Evolutionary conservation across 1,284 basidiomycete species (phyloP), one percentile per base, ranked within the genome.

Genomic region (Retiboletus fuscus): DNA sequence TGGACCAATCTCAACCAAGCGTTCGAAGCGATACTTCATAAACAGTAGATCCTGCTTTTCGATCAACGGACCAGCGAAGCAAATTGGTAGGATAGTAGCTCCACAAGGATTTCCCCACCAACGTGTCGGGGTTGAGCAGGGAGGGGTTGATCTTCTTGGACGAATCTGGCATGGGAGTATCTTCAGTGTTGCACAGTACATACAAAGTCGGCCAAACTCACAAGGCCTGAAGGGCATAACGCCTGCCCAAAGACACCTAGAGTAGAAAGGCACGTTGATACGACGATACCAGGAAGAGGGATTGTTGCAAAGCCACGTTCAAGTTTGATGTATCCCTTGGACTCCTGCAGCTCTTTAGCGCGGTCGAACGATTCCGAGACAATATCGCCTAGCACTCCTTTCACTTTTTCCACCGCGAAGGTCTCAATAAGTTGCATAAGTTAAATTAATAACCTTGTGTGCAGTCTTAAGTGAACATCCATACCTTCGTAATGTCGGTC

Each of bases 181-280:
- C 74, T 77, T 81, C 44, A 83, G 61, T 22, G n/a, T 34, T 64
- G 44, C 73, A 24, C 57, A 72, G 26, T 73, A 61, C 70, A 76
- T 49, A n/a, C n/a, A n/a, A 57, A 67, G 63, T 26, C 51, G 51
- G 20, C 22, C 26, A 57, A 61, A 69, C 93, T 84, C 81, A 95
- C 94, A 96, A 62, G 94, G 93, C 75, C 96, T 91, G 93, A 97
- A 97, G 6, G 96, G 96, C 91, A 98, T 91, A 64, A 99, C 98
- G 82, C 97, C 98, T 44, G 96, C 96, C 98, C 97, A 97, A 61
- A 99, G 90, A 86, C 99, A 99, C 77, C 96, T 93, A 15, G 97
- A 97, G 84, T 99, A 98, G 94, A 99, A 99, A 18, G 98, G 97
- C 18, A 99, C 97, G 79, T 99, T 97, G 79, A 99, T 99, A 99